Base-by-base conservation (phyloP, 1,284 basidiomycete species). In the Schizophyllum amplum region DNA sequence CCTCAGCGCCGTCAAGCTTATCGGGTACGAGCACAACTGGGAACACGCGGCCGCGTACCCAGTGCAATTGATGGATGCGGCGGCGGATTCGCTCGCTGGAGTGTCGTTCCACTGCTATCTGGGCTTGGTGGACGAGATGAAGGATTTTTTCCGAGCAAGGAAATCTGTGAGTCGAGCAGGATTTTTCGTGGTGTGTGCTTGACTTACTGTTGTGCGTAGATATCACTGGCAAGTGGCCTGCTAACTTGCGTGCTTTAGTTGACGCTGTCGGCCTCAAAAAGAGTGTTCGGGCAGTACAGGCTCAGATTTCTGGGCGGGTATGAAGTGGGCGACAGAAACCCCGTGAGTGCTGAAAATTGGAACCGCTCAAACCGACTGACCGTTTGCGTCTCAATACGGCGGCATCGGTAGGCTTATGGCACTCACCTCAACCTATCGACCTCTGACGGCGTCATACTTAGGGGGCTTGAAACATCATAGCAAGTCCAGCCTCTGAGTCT, bases 231-330 rank as follows among this genome's bases (percentile, higher is more conserved):
- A 3, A 42, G 33, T 42, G 33, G 7, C 11, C 7, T 17, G 33
- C 2, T 9, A 33, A n/a, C n/a, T n/a, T 42, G 3, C 13, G 33
- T 9, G 7, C 7, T 17, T 9, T 42, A 13, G 13, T 42, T 17
- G 24, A 55, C 49, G 25, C 26, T 55, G 70, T 71, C 78, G 5
- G 77, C 74, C 58, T 75, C 78, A n/a, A 55, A 76, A 76, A 48
- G 77, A 79, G 65, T 79, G 77, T 59, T 60, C 71, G 4, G 79
- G 80, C 6, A 77, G 74, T 0, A 67, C 75, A 55, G 79, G 78
- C 5, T 79, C 78, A 17, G 86, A 90, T 66, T 90, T 86, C 86
- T 90, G 87, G 86, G 73, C 70, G 57, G 85, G 88, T 62, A 83
- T 88, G 68, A 88, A 88, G 86, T 57, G 57, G 56, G 55, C 21